phyloP scores from a whole-genome alignment of 257 asterid species.

The Cynanchum wilfordii region DNA sequence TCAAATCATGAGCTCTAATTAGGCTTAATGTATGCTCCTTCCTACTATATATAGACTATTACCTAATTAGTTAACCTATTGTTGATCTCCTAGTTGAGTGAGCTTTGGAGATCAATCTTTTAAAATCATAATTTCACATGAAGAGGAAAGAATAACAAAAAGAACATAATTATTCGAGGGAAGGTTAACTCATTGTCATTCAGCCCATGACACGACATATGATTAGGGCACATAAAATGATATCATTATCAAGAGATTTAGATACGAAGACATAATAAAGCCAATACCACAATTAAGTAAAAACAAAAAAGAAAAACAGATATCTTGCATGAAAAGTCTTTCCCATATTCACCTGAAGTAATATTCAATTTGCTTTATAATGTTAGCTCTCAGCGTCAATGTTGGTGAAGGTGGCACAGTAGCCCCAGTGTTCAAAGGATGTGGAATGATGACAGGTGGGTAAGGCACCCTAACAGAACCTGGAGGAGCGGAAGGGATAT shows the following conservation, averaged over 20 bases:
- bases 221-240: too few species aligned
- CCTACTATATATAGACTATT: too few species aligned
- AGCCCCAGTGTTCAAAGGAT: conserved; percentile 55
- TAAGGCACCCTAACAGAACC: conserved; percentile 59
- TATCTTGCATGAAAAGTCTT: neutral
- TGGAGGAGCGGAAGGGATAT: conserved; percentile 56
- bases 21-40: too few species aligned
- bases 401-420: conserved; percentile 43
- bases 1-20: too few species aligned
- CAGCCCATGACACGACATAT: too few species aligned
- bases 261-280: neutral
- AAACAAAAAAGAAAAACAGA: neutral
- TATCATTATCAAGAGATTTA: neutral
- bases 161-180: too few species aligned
- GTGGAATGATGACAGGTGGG: conserved; percentile 53
- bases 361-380: conserved; percentile 82
- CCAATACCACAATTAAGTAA: neutral
- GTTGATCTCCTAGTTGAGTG: too few species aligned
- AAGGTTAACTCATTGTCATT: too few species aligned
- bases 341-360: conserved; percentile 70
- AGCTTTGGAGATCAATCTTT: too few species aligned
- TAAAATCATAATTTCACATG: too few species aligned
- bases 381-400: conserved; percentile 40
- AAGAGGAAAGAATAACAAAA: too few species aligned
- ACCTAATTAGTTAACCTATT: too few species aligned